phyloP scores from a whole-genome alignment of 805 yeast genomes.

The Candida patagonica region DNA sequence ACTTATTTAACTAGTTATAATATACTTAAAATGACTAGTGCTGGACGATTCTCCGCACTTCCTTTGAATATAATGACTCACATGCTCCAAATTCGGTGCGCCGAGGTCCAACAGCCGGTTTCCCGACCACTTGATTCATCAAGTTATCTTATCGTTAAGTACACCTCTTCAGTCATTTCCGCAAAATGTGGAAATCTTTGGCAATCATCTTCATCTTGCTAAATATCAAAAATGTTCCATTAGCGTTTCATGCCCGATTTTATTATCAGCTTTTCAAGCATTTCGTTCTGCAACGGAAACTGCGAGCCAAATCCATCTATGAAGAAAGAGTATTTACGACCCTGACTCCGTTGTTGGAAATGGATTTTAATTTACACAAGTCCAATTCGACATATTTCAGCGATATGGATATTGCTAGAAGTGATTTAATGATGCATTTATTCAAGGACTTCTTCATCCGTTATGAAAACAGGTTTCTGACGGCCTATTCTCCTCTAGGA shows the following conservation, averaged over 20 bases:
- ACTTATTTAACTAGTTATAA: no score
- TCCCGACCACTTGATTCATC: neutral
- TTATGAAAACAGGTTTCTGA: slow-evolving; percentile 32
- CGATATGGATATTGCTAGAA: slow-evolving; percentile 74
- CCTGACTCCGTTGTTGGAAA: slow-evolving; percentile 66
- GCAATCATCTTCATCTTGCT: slow-evolving; percentile 26
- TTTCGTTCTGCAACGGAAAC: slow-evolving; percentile 28
- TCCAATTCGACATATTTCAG: slow-evolving; percentile 75
- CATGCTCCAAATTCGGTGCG: no score
- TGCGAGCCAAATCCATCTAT: slow-evolving; percentile 28
- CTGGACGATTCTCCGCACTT: no score
- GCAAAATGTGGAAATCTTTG: slow-evolving; percentile 9
- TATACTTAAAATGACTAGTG: no score
- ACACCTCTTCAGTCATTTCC: neutral
- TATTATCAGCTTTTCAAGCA: slow-evolving; percentile 37
- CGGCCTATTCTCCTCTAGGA: slow-evolving; percentile 72
- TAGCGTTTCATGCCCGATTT: slow-evolving; percentile 57
- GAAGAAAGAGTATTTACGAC: slow-evolving; percentile 37
- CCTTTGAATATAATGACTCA: no score
- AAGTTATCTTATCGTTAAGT: neutral
- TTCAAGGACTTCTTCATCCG: slow-evolving; percentile 49
- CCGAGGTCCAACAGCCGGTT: no score
- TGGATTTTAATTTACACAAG: slow-evolving; percentile 82
- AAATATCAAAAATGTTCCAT: slow-evolving; percentile 58
- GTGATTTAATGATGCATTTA: slow-evolving; percentile 46